phyloP scores from a whole-genome alignment of 2,329 filamentous ascomycete species.

The Escovopsis sp. region DNA sequence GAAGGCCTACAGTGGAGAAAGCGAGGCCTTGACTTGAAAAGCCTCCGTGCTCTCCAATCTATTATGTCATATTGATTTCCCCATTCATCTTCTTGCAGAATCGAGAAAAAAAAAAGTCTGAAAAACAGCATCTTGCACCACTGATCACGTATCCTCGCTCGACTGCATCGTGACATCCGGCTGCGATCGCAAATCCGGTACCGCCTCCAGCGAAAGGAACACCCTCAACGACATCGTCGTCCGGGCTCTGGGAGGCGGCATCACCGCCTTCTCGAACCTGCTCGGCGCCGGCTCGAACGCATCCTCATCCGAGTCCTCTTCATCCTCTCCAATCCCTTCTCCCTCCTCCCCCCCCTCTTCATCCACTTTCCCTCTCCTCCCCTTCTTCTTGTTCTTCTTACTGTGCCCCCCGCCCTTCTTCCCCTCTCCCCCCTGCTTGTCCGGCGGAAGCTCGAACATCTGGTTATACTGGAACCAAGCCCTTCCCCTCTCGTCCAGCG shows the following conservation, averaged over 20 bases:
- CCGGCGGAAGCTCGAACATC: constrained; percentile 31
- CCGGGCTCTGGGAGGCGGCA: constrained; percentile 28
- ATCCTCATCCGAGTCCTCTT: constrained; percentile 18
- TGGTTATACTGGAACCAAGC: constrained; percentile 43
- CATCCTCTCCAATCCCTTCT: constrained; percentile 24
- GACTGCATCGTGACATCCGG: constrained; percentile 32
- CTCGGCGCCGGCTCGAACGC: constrained; percentile 43
- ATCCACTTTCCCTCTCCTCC: constrained; percentile 16
- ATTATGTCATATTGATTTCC: too few species aligned
- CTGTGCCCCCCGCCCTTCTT: constrained; percentile 15
- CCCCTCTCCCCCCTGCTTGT: constrained; percentile 6
- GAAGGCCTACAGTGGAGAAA: too few species aligned
- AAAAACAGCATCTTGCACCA: too few species aligned
- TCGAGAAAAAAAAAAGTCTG: too few species aligned
- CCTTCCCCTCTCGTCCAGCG: constrained; percentile 31
- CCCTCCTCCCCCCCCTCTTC: constrained; percentile 14
- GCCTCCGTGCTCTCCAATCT: too few species aligned
- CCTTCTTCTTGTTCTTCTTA: constrained; percentile 11
- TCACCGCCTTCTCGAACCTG: constrained; percentile 38
- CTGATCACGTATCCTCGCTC: constrained; percentile 16
- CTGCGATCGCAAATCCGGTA: constrained; percentile 38
- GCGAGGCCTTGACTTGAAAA: too few species aligned
- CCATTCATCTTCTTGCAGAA: background rate
- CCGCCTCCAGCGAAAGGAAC: constrained; percentile 37
- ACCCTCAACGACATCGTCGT: constrained; percentile 41